Evolutionary conservation across 2,329 filamentous ascomycete genomes (phyloP).

Genomic region (Scedosporium minutisporum): DNA sequence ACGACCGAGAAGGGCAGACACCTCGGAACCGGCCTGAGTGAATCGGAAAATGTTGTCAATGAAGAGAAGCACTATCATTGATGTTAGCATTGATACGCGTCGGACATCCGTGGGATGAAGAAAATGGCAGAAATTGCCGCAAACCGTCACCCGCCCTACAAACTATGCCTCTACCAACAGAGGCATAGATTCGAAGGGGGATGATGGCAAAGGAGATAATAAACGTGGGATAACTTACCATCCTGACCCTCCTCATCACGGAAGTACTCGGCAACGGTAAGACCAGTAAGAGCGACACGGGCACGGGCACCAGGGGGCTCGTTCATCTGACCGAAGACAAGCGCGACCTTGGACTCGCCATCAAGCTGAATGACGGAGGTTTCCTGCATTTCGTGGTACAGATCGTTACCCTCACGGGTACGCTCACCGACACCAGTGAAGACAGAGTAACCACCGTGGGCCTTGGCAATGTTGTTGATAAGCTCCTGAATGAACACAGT

Average conservation of each 20-base stretch:
- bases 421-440: slow-evolving; percentile 99
- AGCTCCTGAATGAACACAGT: slow-evolving; percentile 99
- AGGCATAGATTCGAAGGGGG: neutral
- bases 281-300: slow-evolving; percentile 95
- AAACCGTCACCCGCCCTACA: neutral
- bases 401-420: slow-evolving; percentile 99
- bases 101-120: no score
- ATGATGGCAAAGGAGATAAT: slow-evolving; percentile 15
- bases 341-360: slow-evolving; percentile 97
- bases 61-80: slow-evolving; percentile 74
- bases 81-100: slow-evolving; percentile 6
- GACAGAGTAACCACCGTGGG: slow-evolving; percentile 99
- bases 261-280: slow-evolving; percentile 78
- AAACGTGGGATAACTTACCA: slow-evolving; percentile 39
- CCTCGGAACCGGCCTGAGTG: slow-evolving; percentile 99
- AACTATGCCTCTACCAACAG: neutral
- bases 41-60: slow-evolving; percentile 99
- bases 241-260: slow-evolving; percentile 71
- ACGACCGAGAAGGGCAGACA: slow-evolving; percentile 98
- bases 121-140: neutral
- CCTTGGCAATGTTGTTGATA: slow-evolving; percentile 99
- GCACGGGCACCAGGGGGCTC: slow-evolving; percentile 99
- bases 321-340: slow-evolving; percentile 99
- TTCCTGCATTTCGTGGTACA: slow-evolving; percentile 99
- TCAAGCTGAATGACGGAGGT: slow-evolving; percentile 99